A percentile compares a stretch with the other conserved stretches of the same genome.
These are phyloP conservation scores for Trametes maxima DNA, from an alignment of 768 basidiomycete genomes.

Conservation along the genomic window DNA sequence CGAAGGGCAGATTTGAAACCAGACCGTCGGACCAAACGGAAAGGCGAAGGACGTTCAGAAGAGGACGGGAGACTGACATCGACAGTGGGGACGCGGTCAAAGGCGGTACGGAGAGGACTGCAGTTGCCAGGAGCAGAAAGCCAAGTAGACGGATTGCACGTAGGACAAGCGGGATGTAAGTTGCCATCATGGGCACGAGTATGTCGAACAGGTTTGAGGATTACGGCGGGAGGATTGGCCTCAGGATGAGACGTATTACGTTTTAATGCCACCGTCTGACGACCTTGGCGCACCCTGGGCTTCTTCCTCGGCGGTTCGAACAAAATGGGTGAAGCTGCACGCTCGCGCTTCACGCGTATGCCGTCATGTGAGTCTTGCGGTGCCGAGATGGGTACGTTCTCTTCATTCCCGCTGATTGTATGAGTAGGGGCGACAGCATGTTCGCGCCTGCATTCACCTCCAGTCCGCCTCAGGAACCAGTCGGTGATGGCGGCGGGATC, in stretches of 20 bases:
- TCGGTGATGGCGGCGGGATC: slow-evolving; percentile 4
- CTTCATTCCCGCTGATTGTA: not conserved
- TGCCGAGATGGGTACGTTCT: not conserved
- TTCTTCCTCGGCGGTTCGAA: slow-evolving; percentile 2
- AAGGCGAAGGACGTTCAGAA: not conserved
- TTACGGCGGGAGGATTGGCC: not conserved
- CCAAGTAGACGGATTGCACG: not conserved
- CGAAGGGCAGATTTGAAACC: slow-evolving; percentile 2
- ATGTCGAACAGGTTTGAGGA: slow-evolving; percentile 8
- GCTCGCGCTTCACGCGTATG: slow-evolving; percentile 22
- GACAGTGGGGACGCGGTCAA: not conserved
- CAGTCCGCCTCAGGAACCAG: slow-evolving; percentile 7
- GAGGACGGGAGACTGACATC: not conserved
- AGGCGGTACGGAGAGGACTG: not conserved
- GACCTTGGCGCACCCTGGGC: not conserved
- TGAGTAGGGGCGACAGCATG: not conserved
- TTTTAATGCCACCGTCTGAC: not conserved
- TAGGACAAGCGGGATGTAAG: slow-evolving; percentile 13
- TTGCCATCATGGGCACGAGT: slow-evolving; percentile 23
- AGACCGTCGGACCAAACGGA: not conserved
- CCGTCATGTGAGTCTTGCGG: not conserved
- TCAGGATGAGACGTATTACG: not conserved
- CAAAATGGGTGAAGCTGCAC: slow-evolving; percentile 19
- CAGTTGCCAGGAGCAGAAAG: not conserved
- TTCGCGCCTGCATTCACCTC: not conserved